Conservation (phyloP, 2,329 filamentous ascomycete genomes). For the Camillea tinctor region DNA sequence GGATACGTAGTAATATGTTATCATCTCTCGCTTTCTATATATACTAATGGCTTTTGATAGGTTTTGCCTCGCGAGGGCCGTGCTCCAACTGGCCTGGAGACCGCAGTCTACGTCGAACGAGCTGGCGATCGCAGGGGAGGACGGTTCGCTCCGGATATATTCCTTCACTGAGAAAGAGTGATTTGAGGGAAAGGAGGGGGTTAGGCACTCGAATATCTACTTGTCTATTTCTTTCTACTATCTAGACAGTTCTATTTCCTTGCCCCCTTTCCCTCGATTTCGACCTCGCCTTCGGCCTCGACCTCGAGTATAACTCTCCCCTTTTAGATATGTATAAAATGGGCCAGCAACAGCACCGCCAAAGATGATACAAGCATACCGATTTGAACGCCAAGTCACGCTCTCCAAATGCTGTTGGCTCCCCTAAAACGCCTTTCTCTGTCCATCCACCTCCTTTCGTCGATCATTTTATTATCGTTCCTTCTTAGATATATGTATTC, state of each 20-base stretch:
- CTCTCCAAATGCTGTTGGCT: not conserved
- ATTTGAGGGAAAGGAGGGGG: not conserved
- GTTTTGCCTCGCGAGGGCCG: slow-evolving; percentile 59
- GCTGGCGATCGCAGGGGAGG: slow-evolving; percentile 58
- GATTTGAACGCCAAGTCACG: slow-evolving; percentile 13
- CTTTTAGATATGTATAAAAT: not conserved
- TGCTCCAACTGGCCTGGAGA: slow-evolving; percentile 69
- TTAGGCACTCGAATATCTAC: not conserved
- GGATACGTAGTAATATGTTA: not conserved
- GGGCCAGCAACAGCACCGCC: not conserved
- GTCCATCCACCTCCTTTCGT: not conserved
- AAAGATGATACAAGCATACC: slow-evolving; percentile 13
- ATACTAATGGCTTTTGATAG: slow-evolving; percentile 32
- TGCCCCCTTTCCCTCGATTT: no score
- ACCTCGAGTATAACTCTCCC: not conserved
- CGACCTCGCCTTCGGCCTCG: no score
- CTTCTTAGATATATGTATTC: not conserved
- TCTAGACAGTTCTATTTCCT: not conserved
- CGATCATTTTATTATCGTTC: no score
- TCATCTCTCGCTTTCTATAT: not conserved
- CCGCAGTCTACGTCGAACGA: slow-evolving; percentile 42
- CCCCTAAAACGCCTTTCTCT: not conserved
- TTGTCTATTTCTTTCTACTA: slow-evolving; percentile 4
- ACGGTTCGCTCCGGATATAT: slow-evolving; percentile 60
- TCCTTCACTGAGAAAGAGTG: slow-evolving; percentile 34